Conservation (phyloP, 1,284 basidiomycete genomes). For the Cryptococcus sp. region DNA sequence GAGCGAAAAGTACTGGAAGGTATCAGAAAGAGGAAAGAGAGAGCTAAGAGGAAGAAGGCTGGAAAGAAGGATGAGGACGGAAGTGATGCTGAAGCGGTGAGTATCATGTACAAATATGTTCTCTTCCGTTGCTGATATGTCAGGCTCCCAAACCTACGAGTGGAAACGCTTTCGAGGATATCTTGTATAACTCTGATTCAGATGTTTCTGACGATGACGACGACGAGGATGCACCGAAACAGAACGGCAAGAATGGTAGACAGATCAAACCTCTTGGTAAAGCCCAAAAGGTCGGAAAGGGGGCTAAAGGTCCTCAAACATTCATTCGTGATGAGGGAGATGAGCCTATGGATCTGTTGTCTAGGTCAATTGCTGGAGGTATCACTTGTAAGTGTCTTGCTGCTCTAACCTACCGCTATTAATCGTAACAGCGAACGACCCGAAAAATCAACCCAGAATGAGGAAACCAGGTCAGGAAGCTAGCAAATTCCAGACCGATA, state of each 20-base stretch:
- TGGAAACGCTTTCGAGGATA: constrained; percentile 91
- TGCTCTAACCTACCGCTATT: neutral
- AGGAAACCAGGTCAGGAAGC: constrained; percentile 79
- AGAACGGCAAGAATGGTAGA: constrained; percentile 40
- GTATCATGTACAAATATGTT: constrained; percentile 1
- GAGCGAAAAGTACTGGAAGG: constrained; percentile 78
- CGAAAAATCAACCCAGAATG: constrained; percentile 1
- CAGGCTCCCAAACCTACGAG: constrained; percentile 39
- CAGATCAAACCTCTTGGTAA: constrained; percentile 27
- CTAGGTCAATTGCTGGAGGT: constrained; percentile 66
- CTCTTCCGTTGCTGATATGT: neutral
- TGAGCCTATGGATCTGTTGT: constrained; percentile 91
- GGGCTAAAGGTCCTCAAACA: constrained; percentile 23
- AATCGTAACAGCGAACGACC: neutral
- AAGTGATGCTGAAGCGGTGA: constrained; percentile 54
- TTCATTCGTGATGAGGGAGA: constrained; percentile 81
- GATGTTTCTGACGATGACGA: constrained; percentile 71
- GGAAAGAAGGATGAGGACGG: constrained; percentile 53
- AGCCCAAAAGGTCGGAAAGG: constrained; percentile 24
- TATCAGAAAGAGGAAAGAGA: constrained; percentile 86
- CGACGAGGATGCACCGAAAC: constrained; percentile 53
- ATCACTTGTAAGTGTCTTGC: constrained; percentile 63
- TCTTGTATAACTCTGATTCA: constrained; percentile 88
- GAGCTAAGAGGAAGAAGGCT: constrained; percentile 73
- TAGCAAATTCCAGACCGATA: constrained; percentile 79